A percentile compares a stretch with the other conserved stretches of the same genome.
Evolutionary conservation across 2,329 filamentous ascomycete species (phyloP).

Genomic region (Rutstroemia sp.): DNA sequence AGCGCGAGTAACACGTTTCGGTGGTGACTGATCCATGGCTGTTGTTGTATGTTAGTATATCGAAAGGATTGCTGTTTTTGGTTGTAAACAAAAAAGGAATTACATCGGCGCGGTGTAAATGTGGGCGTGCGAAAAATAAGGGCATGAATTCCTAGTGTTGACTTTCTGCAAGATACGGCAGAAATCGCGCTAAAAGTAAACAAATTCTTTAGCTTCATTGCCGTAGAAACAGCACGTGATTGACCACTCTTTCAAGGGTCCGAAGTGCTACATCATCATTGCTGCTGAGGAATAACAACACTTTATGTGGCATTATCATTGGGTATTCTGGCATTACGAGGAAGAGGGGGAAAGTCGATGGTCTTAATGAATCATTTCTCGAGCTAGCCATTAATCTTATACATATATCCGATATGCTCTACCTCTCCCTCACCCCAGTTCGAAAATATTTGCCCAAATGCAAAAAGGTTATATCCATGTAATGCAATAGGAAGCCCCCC

Average conservation of each 20-base stretch:
- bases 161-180: neutral
- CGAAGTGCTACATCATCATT: too few species aligned
- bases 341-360: too few species aligned
- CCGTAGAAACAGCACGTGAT: too few species aligned
- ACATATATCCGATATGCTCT: too few species aligned
- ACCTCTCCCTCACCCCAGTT: too few species aligned
- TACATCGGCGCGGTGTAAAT: neutral
- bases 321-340: too few species aligned
- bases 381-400: too few species aligned
- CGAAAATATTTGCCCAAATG: neutral
- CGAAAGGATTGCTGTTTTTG: neutral
- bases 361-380: too few species aligned
- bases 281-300: too few species aligned
- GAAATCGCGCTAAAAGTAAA: neutral
- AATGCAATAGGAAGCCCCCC: neutral
- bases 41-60: neutral
- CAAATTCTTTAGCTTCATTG: too few species aligned
- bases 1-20: slow-evolving; percentile 51
- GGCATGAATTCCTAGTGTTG: neutral
- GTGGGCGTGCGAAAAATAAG: neutral
- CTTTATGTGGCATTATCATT: too few species aligned
- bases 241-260: too few species aligned
- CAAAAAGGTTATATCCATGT: neutral
- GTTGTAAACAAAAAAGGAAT: neutral
- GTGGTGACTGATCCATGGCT: slow-evolving; percentile 46